Evolutionary conservation across 2,329 filamentous ascomycete species (phyloP).

Genomic region (Fusarium sp.): DNA sequence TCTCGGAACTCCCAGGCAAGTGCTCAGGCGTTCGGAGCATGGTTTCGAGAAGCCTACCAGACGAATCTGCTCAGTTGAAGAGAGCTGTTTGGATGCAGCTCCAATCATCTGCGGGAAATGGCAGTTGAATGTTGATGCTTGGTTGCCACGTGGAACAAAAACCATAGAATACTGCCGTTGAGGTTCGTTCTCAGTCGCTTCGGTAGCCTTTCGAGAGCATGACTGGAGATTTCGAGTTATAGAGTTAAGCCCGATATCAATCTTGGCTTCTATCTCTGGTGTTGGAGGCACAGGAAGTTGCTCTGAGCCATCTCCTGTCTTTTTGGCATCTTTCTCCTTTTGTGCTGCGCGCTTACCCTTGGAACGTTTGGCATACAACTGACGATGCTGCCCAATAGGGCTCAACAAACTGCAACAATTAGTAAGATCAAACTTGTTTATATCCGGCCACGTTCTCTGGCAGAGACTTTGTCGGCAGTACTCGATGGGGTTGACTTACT

Average conservation of each 20-base stretch:
- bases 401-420: conserved; percentile 65
- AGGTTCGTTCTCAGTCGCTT: neutral
- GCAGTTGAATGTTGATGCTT: conserved; percentile 68
- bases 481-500: conserved; percentile 59
- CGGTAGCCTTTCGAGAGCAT: conserved; percentile 44
- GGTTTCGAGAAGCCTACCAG: conserved; percentile 73
- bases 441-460: neutral
- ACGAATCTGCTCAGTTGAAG: conserved; percentile 59
- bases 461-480: neutral
- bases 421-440: conserved; percentile 13
- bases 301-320: conserved; percentile 33
- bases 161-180: conserved; percentile 61
- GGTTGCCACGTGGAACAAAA: conserved; percentile 69
- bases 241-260: conserved; percentile 74
- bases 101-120: conserved; percentile 70
- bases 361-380: conserved; percentile 65
- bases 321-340: conserved; percentile 61
- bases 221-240: conserved; percentile 71
- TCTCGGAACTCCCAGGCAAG: conserved; percentile 70
- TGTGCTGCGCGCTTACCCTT: conserved; percentile 69
- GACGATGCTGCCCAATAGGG: conserved; percentile 73
- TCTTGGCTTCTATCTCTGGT: conserved; percentile 66
- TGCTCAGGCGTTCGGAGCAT: conserved; percentile 68
- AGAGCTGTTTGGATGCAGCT: conserved; percentile 60
- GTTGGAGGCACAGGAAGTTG: conserved; percentile 51